Percentiles rank a stretch among this genome's conserved stretches.
Conservation (phyloP, 108 stramenopile species). For the Asterionellopsis glacialis region DNA sequence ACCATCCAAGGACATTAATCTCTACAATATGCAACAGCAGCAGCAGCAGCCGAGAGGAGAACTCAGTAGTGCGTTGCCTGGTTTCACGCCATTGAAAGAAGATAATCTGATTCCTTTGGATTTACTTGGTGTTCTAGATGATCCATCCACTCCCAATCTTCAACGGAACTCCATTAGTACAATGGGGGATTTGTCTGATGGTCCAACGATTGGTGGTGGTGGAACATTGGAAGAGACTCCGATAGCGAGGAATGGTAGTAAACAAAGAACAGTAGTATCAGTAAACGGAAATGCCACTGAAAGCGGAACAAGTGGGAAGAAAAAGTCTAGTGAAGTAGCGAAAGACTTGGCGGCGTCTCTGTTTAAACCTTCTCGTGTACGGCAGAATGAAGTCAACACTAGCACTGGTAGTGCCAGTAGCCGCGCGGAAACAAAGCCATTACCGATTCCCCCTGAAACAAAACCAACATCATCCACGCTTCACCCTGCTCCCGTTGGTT, state of each 20-base stretch:
- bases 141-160: conserved; percentile 18
- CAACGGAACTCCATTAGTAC: not conserved
- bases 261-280: no score
- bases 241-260: no score
- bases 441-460: not conserved
- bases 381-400: conserved; percentile 16
- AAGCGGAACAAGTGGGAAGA: conserved; percentile 18
- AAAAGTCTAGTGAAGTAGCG: conserved; percentile 5
- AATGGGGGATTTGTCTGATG: no score
- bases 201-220: no score
- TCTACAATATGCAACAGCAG: no score
- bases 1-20: not conserved
- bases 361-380: conserved; percentile 33
- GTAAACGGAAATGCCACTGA: not conserved
- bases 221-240: no score
- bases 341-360: conserved; percentile 40
- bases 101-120: conserved; percentile 52
- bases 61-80: not conserved
- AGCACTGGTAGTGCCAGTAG: conserved; percentile 1
- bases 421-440: conserved; percentile 15
- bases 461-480: no score
- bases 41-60: no score
- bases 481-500: no score
- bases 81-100: conserved; percentile 20
- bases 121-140: conserved; percentile 45